Evolutionary conservation across 805 yeast species (phyloP), one percentile per base, ranked within the genome.

Genomic region (Hanseniaspora osmophila): DNA sequence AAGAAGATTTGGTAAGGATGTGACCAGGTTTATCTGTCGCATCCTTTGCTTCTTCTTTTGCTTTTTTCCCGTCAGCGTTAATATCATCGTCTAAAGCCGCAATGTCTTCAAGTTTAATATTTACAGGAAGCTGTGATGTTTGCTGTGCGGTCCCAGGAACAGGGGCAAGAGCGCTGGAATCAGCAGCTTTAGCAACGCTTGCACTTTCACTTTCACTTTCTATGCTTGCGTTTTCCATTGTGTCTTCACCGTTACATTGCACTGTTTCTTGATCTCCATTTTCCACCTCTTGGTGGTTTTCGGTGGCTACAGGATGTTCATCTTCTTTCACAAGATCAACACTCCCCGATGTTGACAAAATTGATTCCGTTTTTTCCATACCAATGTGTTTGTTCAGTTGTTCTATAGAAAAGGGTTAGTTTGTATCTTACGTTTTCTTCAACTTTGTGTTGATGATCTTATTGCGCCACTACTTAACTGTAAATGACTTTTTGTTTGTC

Each of bases 61-160:
- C 59, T 4, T 37, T 54, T 35, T 48, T 59, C 1, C n/a, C n/a
- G 18, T 37, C 22, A 15, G 16, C 32, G 41, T 42, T 33, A 18
- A 27, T 19, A 18, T 42, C 29, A 17, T 29, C 29, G 10, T 41
- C 48, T 30, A 44, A 35, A 37, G 38, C 49, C 40, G 45, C 49
- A 6, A 40, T 30, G 19, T 29, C 37, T 35, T 29, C 40, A 13
- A 27, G 16, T 16, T 32, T 32, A 10, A 38, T 22, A 38, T 38
- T 22, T 32, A 32, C 35, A 32, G 35, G 35, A 4, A n/a, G 35
- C 10, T 32, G 35, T 32, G 35, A 11, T 6, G 10, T 32, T 32
- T 22, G 27, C 27, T 22, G 6, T 22, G 27, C 27, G 7, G 7
- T 7, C 27, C 27, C 27, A 5, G 27, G 27, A 7, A 22, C 27